A percentile compares a stretch with the other conserved stretches of the same genome.
These are phyloP conservation scores for Oryza meyeriana DNA, from an alignment of 176 grass and related monocot species.

Conservation along the genomic window DNA sequence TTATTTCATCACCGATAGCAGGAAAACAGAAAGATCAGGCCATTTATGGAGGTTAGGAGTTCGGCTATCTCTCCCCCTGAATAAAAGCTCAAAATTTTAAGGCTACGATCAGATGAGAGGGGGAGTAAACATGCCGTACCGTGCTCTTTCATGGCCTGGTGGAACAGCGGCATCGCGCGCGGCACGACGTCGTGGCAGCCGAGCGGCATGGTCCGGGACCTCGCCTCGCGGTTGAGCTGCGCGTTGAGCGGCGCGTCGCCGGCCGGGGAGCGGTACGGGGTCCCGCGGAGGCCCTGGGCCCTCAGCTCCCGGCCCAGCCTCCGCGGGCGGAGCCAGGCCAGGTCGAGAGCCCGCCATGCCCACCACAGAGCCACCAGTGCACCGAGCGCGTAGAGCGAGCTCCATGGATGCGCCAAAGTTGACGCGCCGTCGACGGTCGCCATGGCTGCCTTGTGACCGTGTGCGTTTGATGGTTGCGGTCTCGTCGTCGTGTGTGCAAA, in stretches of 20 bases:
- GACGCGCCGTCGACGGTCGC: background rate
- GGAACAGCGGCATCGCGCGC: slow-evolving; percentile 34
- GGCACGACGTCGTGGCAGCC: slow-evolving; percentile 50
- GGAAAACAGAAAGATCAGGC: no score
- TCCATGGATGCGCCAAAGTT: slow-evolving; percentile 1
- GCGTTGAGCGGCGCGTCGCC: slow-evolving; percentile 34
- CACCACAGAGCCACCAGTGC: slow-evolving; percentile 9
- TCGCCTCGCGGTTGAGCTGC: slow-evolving; percentile 49
- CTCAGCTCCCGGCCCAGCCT: slow-evolving; percentile 32
- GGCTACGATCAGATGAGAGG: no score
- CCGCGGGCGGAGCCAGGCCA: slow-evolving; percentile 30
- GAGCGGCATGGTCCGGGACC: slow-evolving; percentile 43
- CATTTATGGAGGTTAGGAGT: no score
- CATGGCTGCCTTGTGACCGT: background rate
- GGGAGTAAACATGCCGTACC: background rate
- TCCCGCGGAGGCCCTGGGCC: slow-evolving; percentile 52
- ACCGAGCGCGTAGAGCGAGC: background rate
- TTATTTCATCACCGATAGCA: no score
- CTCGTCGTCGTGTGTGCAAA: no score
- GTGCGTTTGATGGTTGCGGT: background rate
- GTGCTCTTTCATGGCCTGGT: slow-evolving; percentile 55
- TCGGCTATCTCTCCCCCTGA: no score
- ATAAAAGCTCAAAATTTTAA: no score
- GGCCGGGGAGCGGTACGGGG: slow-evolving; percentile 24
- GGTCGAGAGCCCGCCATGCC: slow-evolving; percentile 3